Conservation (phyloP, 768 basidiomycete species). For the Collybia nuda region DNA sequence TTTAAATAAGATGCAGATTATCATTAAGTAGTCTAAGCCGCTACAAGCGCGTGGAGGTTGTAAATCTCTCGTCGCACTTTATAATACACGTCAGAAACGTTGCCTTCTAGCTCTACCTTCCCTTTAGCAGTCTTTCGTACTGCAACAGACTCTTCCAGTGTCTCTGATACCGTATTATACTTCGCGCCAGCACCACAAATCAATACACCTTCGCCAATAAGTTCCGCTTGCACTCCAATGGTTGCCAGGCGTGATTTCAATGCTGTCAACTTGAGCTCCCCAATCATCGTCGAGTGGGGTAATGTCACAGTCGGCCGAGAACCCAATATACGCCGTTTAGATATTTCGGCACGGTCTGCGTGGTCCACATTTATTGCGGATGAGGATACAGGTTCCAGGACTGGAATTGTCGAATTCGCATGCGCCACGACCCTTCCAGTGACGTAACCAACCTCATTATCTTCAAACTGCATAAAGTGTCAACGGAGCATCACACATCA, state of each 20-base stretch:
- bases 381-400: slow-evolving; percentile 68
- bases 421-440: slow-evolving; percentile 84
- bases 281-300: slow-evolving; percentile 94
- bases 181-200: slow-evolving; percentile 74
- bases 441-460: slow-evolving; percentile 94
- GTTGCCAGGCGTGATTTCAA: slow-evolving; percentile 79
- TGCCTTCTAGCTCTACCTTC: slow-evolving; percentile 87
- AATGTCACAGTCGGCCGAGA: slow-evolving; percentile 66
- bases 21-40: slow-evolving; percentile 38
- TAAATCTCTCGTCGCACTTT: slow-evolving; percentile 89
- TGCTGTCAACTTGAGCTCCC: slow-evolving; percentile 89
- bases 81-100: slow-evolving; percentile 86
- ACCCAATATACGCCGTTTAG: slow-evolving; percentile 50
- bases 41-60: slow-evolving; percentile 85
- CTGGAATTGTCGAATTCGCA: slow-evolving; percentile 85
- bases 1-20: background rate
- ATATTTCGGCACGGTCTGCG: slow-evolving; percentile 16
- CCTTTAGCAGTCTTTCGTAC: slow-evolving; percentile 88
- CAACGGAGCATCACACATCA: background rate
- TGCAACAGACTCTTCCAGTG: slow-evolving; percentile 70
- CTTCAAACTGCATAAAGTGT: slow-evolving; percentile 73
- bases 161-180: slow-evolving; percentile 36
- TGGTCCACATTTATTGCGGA: slow-evolving; percentile 22
- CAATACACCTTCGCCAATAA: slow-evolving; percentile 96
- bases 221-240: slow-evolving; percentile 84